A percentile compares a stretch with the other conserved stretches of the same genome.
phyloP scores from a whole-genome alignment of 495 filamentous ascomycete species.

The Daldinia vernicosa region DNA sequence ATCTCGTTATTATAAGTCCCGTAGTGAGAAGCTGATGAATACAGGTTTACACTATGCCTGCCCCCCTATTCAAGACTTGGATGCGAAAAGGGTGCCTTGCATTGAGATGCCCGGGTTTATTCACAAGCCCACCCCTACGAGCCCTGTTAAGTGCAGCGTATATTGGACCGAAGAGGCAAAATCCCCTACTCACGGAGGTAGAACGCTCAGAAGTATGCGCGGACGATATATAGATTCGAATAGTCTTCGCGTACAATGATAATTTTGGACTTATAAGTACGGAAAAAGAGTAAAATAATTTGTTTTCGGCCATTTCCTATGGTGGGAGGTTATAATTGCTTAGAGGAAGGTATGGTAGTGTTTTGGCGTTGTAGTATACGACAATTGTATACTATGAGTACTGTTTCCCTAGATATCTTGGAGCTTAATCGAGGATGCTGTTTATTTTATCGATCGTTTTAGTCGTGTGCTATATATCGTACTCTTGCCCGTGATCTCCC shows the following conservation, averaged over 20 bases:
- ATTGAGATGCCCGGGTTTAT: not conserved
- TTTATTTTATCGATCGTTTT: too few species aligned
- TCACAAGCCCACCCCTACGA: not conserved
- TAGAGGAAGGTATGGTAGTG: too few species aligned
- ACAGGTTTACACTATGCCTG: not conserved
- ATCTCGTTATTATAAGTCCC: not conserved
- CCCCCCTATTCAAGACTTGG: conserved; percentile 2
- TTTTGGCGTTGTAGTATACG: too few species aligned
- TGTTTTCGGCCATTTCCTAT: too few species aligned
- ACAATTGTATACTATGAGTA: too few species aligned
- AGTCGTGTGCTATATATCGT: too few species aligned
- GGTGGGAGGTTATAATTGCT: too few species aligned
- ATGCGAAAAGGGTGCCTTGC: not conserved
- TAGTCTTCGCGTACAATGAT: not conserved
- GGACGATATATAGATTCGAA: not conserved
- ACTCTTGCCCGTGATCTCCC: too few species aligned
- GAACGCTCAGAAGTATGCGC: not conserved
- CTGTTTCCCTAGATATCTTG: too few species aligned
- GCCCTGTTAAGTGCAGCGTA: not conserved
- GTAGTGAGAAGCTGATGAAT: not conserved
- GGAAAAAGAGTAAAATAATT: too few species aligned
- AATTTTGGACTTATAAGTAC: not conserved
- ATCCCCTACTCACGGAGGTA: not conserved
- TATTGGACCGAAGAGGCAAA: conserved; percentile 1
- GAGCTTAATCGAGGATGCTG: too few species aligned